A percentile compares a stretch with the other conserved stretches of the same genome.
These are phyloP conservation scores for Nepenthes gracilis DNA, from an alignment of 148 eudicot genomes.

Conservation along the genomic window DNA sequence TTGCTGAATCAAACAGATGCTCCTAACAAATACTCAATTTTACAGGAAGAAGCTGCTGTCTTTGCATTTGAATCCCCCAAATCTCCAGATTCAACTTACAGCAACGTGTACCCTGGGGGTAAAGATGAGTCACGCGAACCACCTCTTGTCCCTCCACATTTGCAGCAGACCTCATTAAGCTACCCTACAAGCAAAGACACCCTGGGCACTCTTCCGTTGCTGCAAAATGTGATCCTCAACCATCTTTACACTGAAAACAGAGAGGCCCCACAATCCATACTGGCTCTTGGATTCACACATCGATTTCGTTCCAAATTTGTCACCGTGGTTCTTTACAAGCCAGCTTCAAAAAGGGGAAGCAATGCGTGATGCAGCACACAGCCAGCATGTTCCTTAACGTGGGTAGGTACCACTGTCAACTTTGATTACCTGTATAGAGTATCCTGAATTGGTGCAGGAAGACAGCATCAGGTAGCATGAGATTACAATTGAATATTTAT, in stretches of 20 bases:
- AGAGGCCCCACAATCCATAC: conserved; percentile 69
- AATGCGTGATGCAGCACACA: conserved; percentile 21
- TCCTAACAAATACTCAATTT: conserved; percentile 3
- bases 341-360: conserved; percentile 66
- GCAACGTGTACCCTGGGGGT: conserved; percentile 39
- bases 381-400: too few species aligned
- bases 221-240: conserved; percentile 65
- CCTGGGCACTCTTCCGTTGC: conserved; percentile 37
- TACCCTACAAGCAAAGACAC: conserved; percentile 35
- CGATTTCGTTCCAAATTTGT: conserved; percentile 87
- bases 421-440: too few species aligned
- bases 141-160: conserved; percentile 64
- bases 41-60: conserved; percentile 54
- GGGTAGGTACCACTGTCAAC: too few species aligned
- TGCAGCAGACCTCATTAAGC: conserved; percentile 66
- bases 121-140: conserved; percentile 79
- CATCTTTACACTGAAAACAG: conserved; percentile 89
- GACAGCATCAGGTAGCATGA: too few species aligned
- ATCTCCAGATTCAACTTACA: conserved; percentile 82
- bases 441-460: too few species aligned
- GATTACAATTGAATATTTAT: too few species aligned
- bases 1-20: neutral
- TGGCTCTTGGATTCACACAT: conserved; percentile 77
- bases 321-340: conserved; percentile 87
- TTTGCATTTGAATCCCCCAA: conserved; percentile 74